Evolutionary conservation across 2,329 filamentous ascomycete genomes (phyloP).

Genomic region (Colletotrichum cuscutae): DNA sequence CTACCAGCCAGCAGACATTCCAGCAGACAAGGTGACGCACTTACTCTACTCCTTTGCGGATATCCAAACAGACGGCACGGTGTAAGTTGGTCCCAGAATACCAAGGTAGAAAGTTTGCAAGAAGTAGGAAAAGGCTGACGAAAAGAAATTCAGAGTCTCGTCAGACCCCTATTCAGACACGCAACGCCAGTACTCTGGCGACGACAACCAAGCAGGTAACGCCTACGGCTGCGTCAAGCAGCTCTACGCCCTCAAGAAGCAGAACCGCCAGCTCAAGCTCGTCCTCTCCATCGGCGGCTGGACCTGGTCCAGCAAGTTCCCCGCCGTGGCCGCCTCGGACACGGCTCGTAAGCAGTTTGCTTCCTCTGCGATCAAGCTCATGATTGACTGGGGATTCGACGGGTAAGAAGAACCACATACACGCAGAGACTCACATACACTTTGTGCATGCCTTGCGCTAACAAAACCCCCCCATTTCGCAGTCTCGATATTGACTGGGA

Average conservation of each 20-base stretch:
- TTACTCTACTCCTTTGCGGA: conserved; percentile 71
- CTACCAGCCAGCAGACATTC: conserved; percentile 74
- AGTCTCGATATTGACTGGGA: conserved; percentile 68
- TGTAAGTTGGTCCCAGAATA: conserved; percentile 47
- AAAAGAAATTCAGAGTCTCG: conserved; percentile 50
- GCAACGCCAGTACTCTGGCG: conserved; percentile 75
- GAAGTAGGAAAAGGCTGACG: conserved; percentile 25
- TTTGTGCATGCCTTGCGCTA: background rate
- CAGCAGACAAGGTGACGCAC: conserved; percentile 76
- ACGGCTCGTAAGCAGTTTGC: conserved; percentile 74
- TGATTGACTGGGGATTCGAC: conserved; percentile 74
- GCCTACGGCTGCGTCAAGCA: conserved; percentile 84
- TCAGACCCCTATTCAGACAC: conserved; percentile 72
- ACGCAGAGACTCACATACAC: background rate
- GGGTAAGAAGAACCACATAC: conserved; percentile 35
- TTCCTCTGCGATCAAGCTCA: conserved; percentile 71
- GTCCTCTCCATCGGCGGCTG: conserved; percentile 87
- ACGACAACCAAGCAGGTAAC: conserved; percentile 71
- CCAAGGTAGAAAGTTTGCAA: conserved; percentile 21
- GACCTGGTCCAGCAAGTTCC: conserved; percentile 79
- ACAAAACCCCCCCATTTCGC: background rate
- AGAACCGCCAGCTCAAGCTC: conserved; percentile 79
- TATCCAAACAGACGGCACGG: conserved; percentile 56
- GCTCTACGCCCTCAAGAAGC: conserved; percentile 79
- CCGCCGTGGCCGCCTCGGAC: conserved; percentile 68